Conservation (phyloP, 345 rosid genomes). For the Eucalyptus leucophloia region DNA sequence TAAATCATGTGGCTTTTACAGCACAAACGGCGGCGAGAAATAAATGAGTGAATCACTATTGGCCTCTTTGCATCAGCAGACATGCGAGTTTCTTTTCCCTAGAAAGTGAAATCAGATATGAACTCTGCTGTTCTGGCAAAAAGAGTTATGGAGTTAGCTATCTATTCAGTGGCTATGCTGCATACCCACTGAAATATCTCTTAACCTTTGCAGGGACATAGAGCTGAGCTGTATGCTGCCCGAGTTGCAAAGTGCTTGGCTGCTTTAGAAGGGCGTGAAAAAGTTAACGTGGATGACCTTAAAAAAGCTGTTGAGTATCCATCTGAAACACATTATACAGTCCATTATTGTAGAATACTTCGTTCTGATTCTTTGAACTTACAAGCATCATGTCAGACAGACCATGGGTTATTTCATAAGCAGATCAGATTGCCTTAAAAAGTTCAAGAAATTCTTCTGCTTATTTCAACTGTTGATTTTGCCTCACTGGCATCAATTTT, state of each 20-base stretch:
- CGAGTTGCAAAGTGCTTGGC: conserved; percentile 95
- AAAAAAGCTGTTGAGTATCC: conserved; percentile 76
- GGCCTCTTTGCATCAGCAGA: background rate
- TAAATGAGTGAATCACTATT: background rate
- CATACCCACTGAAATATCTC: background rate
- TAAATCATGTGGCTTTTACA: background rate
- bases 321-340: background rate
- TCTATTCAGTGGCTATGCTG: background rate
- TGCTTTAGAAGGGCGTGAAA: conserved; percentile 91
- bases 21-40: background rate
- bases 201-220: conserved; percentile 59
- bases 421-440: background rate
- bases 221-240: conserved; percentile 92
- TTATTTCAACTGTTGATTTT: background rate
- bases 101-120: background rate
- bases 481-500: background rate
- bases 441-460: background rate
- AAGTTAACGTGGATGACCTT: conserved; percentile 86
- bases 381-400: background rate
- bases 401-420: background rate
- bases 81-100: background rate
- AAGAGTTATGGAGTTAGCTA: background rate
- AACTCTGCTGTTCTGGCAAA: background rate
- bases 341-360: background rate
- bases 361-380: background rate